Conservation (phyloP, 1,284 basidiomycete species). For the Sporisorium reilianum region DNA sequence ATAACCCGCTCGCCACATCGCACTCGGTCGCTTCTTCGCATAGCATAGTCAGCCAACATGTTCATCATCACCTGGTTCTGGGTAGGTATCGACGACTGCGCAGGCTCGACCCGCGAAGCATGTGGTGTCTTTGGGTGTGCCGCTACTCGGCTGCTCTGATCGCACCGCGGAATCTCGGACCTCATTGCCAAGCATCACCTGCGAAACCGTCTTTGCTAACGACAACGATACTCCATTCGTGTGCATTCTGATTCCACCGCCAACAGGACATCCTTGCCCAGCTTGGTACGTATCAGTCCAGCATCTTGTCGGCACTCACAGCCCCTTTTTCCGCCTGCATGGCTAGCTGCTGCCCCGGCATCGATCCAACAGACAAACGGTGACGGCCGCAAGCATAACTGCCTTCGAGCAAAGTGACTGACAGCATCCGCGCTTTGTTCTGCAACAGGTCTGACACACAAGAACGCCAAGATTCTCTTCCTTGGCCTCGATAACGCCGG, state of each 20-base stretch:
- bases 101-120: not conserved
- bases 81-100: slow-evolving; percentile 50
- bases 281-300: slow-evolving; percentile 57
- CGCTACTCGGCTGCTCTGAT: not conserved
- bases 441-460: slow-evolving; percentile 83
- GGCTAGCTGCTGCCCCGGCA: not conserved
- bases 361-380: not conserved
- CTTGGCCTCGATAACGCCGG: slow-evolving; percentile 97
- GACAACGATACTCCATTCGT: slow-evolving; percentile 4
- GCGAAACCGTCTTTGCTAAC: slow-evolving; percentile 5
- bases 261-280: slow-evolving; percentile 67
- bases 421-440: not conserved
- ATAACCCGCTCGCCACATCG: slow-evolving; percentile 1
- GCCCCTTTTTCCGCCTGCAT: not conserved
- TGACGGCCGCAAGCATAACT: not conserved
- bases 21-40: not conserved
- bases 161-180: not conserved
- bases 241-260: not conserved
- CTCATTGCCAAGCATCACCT: not conserved
- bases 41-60: slow-evolving; percentile 45
- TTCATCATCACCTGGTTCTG: slow-evolving; percentile 70
- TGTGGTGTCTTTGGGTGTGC: too few species aligned
- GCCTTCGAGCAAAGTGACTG: not conserved
- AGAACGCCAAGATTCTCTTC: slow-evolving; percentile 99
- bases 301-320: not conserved